phyloP scores from a whole-genome alignment of 129 eudicot genomes.

The Ambrosia artemisiifolia region DNA sequence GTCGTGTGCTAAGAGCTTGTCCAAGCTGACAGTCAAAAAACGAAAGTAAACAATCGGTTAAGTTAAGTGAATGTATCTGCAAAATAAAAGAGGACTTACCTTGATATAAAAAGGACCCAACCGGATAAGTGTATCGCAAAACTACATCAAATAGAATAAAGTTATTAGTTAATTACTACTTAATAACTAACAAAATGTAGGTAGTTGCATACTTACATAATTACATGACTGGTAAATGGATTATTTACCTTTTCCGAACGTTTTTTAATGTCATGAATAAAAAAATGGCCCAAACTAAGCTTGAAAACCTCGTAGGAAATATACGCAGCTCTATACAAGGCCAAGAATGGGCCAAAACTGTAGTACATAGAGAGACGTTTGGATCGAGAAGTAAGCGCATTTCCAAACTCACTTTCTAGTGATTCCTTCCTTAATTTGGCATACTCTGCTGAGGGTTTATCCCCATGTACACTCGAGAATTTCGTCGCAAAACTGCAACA shows the following conservation, averaged over 20 bases:
- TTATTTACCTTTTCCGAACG: constrained; percentile 68
- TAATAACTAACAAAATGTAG: background rate
- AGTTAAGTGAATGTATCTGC: background rate
- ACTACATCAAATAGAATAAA: constrained; percentile 51
- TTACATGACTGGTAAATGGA: background rate
- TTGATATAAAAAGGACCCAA: constrained; percentile 95
- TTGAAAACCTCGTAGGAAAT: constrained; percentile 81
- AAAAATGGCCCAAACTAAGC: constrained; percentile 63
- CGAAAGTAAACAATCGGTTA: background rate
- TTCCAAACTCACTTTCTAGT: constrained; percentile 86
- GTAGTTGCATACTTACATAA: background rate
- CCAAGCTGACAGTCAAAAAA: constrained; percentile 66
- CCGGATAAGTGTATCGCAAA: constrained; percentile 78
- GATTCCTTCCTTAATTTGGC: constrained; percentile 89
- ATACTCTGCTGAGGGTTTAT: constrained; percentile 85
- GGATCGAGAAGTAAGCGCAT: constrained; percentile 59
- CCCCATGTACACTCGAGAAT: constrained; percentile 84
- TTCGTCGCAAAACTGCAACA: constrained; percentile 69
- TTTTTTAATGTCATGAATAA: constrained; percentile 64
- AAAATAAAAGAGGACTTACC: constrained; percentile 47
- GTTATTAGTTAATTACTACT: constrained; percentile 12
- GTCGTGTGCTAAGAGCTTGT: constrained; percentile 95
- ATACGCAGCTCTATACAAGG: constrained; percentile 86
- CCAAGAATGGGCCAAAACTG: constrained; percentile 87
- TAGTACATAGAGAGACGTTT: constrained; percentile 63